Conservation (phyloP, 176 grass and related monocot genomes). For the Themeda triandra region DNA sequence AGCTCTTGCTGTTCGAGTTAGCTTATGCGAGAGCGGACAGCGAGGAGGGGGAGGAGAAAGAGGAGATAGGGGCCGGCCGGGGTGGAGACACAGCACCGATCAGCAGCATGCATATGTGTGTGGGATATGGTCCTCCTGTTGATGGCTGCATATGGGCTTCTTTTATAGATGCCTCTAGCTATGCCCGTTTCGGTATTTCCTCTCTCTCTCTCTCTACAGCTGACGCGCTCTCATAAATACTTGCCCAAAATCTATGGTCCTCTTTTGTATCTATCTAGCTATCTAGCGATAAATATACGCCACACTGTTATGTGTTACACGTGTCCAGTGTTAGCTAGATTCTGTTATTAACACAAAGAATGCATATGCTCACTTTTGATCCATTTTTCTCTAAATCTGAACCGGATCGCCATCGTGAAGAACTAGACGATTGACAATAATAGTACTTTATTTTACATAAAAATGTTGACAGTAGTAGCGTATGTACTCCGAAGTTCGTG, state of each 20-base stretch:
- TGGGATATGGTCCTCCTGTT: slow-evolving; percentile 44
- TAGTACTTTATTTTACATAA: no score
- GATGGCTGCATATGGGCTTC: slow-evolving; percentile 39
- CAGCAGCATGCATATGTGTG: not conserved
- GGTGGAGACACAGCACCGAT: slow-evolving; percentile 15
- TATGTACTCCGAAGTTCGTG: not conserved
- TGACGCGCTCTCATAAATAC: slow-evolving; percentile 51
- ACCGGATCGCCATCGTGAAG: not conserved
- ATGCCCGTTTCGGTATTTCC: not conserved
- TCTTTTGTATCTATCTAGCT: not conserved
- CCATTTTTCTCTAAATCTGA: not conserved
- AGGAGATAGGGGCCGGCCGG: not conserved
- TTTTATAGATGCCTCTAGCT: slow-evolving; percentile 43
- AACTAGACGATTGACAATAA: no score
- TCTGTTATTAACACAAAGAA: not conserved
- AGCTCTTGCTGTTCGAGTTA: slow-evolving; percentile 25
- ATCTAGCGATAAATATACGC: not conserved
- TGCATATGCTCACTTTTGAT: not conserved
- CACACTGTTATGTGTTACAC: not conserved
- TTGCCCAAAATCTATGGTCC: slow-evolving; percentile 20
- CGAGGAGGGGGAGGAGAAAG: not conserved
- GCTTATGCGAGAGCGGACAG: slow-evolving; percentile 1
- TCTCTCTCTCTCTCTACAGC: not conserved
- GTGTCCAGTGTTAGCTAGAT: not conserved
- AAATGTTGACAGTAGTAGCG: no score